A percentile compares a stretch with the other conserved stretches of the same genome.
Conservation (phyloP, 495 filamentous ascomycete genomes). For the Aspergillus funiculosus region DNA sequence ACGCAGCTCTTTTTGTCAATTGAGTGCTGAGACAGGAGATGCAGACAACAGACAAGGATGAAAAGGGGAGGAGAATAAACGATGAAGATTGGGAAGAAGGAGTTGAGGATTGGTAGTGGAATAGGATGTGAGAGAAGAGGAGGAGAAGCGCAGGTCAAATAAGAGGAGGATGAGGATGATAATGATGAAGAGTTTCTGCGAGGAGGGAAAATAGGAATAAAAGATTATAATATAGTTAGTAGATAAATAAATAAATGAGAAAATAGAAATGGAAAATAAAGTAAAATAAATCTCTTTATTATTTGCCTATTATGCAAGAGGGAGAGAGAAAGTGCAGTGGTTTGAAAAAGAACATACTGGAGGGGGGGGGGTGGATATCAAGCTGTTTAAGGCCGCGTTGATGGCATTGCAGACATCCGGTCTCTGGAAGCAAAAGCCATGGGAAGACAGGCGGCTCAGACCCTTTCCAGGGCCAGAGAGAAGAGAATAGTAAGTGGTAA, state of each 20-base stretch:
- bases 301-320: background rate
- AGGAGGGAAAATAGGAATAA: too few species aligned
- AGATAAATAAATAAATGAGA: conserved; percentile 1
- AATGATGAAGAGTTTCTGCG: background rate
- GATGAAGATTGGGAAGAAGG: background rate
- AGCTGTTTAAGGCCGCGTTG: conserved; percentile 9
- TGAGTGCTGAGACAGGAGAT: conserved; percentile 8
- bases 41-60: background rate
- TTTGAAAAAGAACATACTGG: background rate
- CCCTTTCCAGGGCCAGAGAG: conserved; percentile 3
- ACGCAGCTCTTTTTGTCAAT: conserved; percentile 1
- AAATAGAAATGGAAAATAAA: conserved; percentile 1
- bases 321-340: background rate
- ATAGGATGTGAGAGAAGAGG: conserved; percentile 2
- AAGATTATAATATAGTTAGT: too few species aligned
- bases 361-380: conserved; percentile 11
- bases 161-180: background rate
- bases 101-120: background rate
- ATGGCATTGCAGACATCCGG: conserved; percentile 18
- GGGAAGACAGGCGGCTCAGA: conserved; percentile 14
- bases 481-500: too few species aligned
- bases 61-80: background rate
- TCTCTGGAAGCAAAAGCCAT: conserved; percentile 13
- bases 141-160: background rate
- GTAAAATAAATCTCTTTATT: background rate